Base-by-base conservation (phyloP, 306 rosid genomes). In the Senna siamea region DNA sequence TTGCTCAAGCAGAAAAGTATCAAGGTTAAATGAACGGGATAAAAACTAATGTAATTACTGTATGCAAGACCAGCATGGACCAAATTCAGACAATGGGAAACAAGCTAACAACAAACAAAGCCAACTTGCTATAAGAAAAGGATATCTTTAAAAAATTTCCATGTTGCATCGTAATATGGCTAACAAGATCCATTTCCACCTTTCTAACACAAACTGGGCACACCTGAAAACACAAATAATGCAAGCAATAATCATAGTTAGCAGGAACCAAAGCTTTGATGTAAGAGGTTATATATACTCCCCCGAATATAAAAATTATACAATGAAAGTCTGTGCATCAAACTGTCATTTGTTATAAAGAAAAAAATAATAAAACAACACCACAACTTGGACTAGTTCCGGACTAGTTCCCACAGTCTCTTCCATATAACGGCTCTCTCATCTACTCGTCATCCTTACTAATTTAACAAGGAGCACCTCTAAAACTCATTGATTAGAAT, bases 141-240 rank as follows among this genome's bases (percentile, higher is more conserved):
- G 94, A 86, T 87, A 89, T 89, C 81, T 85, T 87, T 56, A 89
- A 81, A 34, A 89, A 68, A 41, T 78, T 83, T 74, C 89, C 86
- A 57, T 86, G 91, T 55, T 87, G 89, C 3, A 57, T 78, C 43
- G 90, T 85, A 74, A 85, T 61, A 63, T 85, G 94, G 57, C 82
- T 77, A 34, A 89, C 87, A 35, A 89, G 57, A 76, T 79, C 90
- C 76, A 80, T 48, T 60, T 88, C 89, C 19, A 82, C 82, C 75
- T 75, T 80, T 78, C 68, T 83, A 0, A 78, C 67, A 62, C 94
- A 89, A 51, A 85, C 72, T 10, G 91, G 89, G 72, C 94, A 89
- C 6, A 82, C 87, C 94, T 89, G 89, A 53, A 80, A 80, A 13
- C 66, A 46, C 4, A 74, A 30, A 19, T 14, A 70, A 47, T 8